Evolutionary conservation across 768 basidiomycete genomes (phyloP), one percentile per base, ranked within the genome.

Genomic region (Leccinum subgranulosum): DNA sequence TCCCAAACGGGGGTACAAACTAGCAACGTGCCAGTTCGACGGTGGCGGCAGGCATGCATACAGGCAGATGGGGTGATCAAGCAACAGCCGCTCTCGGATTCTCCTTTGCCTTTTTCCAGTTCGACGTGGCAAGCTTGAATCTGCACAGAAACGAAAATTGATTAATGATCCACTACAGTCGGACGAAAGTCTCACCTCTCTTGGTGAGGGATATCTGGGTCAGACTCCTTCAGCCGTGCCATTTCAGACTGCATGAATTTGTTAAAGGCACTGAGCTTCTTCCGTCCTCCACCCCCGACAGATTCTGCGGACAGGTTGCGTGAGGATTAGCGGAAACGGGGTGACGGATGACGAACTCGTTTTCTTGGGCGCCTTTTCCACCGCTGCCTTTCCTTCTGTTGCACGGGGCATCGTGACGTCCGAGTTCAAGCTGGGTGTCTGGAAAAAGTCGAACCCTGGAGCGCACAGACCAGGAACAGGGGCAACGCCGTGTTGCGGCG

Each of bases 241-340:
- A 91, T 84, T 70, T 91, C 89, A 21, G 80, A 76, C 79, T 89
- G 84, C 87, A 90, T 77, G 70, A 87, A 92, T 70, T 86, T 88
- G 70, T 92, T 92, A 74, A 88, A 92, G 14, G 82, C 80, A 34
- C 84, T 85, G 49, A 89, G 75, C 71, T 82, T 82, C 70, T 80
- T 89, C 71, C 79, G 81, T 67, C 75, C 75, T 19, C 81, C 79
- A 17, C 75, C 74, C 36, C 75, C 75, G 78, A 76, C 34, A 15
- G 84, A 82, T 69, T 82, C 84, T 69, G 75, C 79, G 82, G 62
- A 46, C 52, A 21, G 19, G 41, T 47, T 56, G 54, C 43, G 61
- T 67, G 41, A 67, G 56, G 47, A 36, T 45, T 39, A 41, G 29
- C 58, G 60, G 56, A 60, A 8, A 17, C 17, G 69, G 60, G 55